Evolutionary conservation across 495 filamentous ascomycete genomes (phyloP), one percentile per base, ranked within the genome.

Genomic region (Penicillium paradoxum): DNA sequence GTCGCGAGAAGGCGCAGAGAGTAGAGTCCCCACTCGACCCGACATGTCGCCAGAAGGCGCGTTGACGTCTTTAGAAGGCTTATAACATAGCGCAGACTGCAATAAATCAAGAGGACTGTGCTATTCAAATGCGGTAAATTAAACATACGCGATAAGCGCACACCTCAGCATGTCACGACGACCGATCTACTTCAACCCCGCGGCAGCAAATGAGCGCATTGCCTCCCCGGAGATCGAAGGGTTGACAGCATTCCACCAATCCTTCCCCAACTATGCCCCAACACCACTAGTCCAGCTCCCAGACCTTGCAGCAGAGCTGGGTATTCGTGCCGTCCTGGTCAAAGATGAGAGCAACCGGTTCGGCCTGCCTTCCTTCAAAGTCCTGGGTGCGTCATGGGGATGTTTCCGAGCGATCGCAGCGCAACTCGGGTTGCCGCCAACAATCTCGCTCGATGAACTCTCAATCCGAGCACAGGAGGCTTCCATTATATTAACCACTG

Each of bases 301-400:
- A 2, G 56, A 65, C 0, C 39, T 89, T 11, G 82, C 85, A 5
- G 51, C 65, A 5, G 73, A 82, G n/a, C 67, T 87, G 1, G 78
- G 77, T 0, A 63, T 88, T 17, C 65, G 66, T 0, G 57, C 73
- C 11, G 72, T 88, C 37, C 70, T 77, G 53, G 62, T 85, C 44
- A 85, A 87, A 59, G 77, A 84, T 57, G 81, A 86, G 56, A 79
- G 73, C 41, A 61, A 65, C 46, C 72, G 82, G 22, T 73, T 83
- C 52, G 78, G 84, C 1, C 77, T 91, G 1, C 84, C 86, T 0
- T 77, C 86, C 0, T 90, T 89, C 76, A 91, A 91, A 63, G 83
- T 88, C 34, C 78, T 89, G 0, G 88, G 87, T 8, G 87, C 88
- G 0, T 85, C 83, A n/a, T 91, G 84, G 85, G 84, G 78, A 0